These are phyloP conservation scores for Colletotrichum somersetense DNA, from an alignment of 2,329 filamentous ascomycete species.

Conservation along the genomic window DNA sequence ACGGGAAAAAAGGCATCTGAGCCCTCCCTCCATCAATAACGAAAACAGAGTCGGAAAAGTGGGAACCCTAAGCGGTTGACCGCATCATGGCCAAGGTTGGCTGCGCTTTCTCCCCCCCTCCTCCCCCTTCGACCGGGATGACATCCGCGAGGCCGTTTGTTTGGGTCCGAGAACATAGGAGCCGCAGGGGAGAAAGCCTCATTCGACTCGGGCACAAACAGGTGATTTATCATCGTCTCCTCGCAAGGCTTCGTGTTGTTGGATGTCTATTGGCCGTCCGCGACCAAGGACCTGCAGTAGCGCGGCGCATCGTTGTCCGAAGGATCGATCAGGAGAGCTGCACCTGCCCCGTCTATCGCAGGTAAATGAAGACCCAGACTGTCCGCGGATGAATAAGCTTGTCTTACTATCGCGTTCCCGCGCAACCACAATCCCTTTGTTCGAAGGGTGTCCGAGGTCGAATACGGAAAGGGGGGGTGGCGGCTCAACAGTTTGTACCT, in stretches of 20 bases:
- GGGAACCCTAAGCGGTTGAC: background rate
- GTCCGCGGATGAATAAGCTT: slow-evolving; percentile 18
- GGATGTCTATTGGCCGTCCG: background rate
- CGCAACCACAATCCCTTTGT: slow-evolving; percentile 23
- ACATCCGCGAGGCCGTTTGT: background rate
- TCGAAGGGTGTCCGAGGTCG: background rate
- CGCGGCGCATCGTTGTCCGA: slow-evolving; percentile 27
- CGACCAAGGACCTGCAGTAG: slow-evolving; percentile 25
- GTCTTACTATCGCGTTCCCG: slow-evolving; percentile 16
- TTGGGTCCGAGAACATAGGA: background rate
- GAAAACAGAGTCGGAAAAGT: background rate
- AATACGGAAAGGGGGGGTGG: too few species aligned
- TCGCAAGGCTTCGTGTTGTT: background rate
- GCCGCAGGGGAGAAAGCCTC: background rate
- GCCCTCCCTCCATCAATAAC: background rate
- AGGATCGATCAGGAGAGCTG: slow-evolving; percentile 2
- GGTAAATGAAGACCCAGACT: background rate
- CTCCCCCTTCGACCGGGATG: background rate
- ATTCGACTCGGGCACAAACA: background rate
- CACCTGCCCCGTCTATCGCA: background rate
- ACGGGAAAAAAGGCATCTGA: slow-evolving; percentile 19
- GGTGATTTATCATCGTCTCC: background rate
- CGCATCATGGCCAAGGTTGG: background rate
- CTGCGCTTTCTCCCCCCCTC: background rate
- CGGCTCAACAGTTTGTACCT: background rate